Conservation (phyloP, 2,329 filamentous ascomycete genomes). For the Beauveria sp. region DNA sequence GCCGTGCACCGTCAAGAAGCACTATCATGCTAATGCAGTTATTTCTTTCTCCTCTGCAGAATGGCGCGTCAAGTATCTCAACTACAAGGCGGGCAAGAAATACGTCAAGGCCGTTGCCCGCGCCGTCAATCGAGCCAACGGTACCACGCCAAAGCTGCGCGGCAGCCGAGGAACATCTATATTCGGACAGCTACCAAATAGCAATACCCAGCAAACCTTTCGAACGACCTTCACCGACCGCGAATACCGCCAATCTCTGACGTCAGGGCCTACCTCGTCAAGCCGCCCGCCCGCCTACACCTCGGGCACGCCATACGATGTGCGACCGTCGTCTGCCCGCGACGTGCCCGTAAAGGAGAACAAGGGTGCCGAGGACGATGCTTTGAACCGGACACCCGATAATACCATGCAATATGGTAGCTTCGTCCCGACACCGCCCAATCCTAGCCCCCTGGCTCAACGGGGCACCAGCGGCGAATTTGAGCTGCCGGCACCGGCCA, state of each 20-base stretch:
- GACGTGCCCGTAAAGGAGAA: neutral
- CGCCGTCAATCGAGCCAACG: constrained; percentile 57
- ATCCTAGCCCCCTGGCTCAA: constrained; percentile 18
- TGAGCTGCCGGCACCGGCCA: constrained; percentile 47
- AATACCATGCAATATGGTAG: constrained; percentile 45
- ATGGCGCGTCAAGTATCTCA: constrained; percentile 89
- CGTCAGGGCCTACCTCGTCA: neutral
- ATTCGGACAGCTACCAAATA: constrained; percentile 8
- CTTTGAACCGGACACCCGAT: constrained; percentile 29
- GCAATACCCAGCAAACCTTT: constrained; percentile 8
- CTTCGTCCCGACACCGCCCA: constrained; percentile 37
- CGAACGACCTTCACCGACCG: constrained; percentile 5
- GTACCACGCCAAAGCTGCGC: constrained; percentile 37
- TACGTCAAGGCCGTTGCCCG: constrained; percentile 75
- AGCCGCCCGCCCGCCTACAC: constrained; percentile 7
- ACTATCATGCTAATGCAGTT: constrained; percentile 1
- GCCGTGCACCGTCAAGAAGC: neutral
- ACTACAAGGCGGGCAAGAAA: constrained; percentile 96
- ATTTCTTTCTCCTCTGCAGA: constrained; percentile 37
- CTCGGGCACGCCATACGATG: neutral
- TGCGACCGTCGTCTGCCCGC: neutral
- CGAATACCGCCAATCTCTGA: constrained; percentile 3
- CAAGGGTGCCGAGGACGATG: constrained; percentile 29
- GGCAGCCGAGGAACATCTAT: constrained; percentile 11
- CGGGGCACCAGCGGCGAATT: constrained; percentile 29